phyloP scores from a whole-genome alignment of 768 basidiomycete species.

The Pleurotus eryngii region DNA sequence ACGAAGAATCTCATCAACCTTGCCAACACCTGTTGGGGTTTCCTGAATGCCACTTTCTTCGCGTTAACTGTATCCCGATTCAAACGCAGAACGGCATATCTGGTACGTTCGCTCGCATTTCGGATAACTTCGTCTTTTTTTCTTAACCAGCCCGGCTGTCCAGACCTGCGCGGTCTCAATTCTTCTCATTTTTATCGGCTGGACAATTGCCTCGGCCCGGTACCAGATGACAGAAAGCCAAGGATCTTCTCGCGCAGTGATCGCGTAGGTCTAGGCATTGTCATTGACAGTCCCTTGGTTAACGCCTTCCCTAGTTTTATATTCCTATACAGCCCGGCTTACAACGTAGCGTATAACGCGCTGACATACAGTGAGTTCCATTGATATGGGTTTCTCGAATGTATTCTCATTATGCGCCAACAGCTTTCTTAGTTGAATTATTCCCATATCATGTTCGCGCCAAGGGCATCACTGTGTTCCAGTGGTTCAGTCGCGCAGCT shows the following conservation, averaged over 20 bases:
- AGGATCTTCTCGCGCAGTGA: slow-evolving; percentile 44
- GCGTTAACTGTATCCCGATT: slow-evolving; percentile 46
- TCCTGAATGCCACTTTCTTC: slow-evolving; percentile 49
- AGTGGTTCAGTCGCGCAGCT: slow-evolving; percentile 52
- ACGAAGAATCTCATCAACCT: slow-evolving; percentile 58
- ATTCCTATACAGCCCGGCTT: slow-evolving; percentile 53
- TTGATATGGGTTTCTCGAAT: background rate
- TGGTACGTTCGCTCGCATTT: slow-evolving; percentile 29
- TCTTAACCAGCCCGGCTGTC: background rate
- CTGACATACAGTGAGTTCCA: slow-evolving; percentile 46
- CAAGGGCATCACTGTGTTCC: slow-evolving; percentile 59
- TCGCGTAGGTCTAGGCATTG: slow-evolving; percentile 33
- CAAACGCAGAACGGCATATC: slow-evolving; percentile 45
- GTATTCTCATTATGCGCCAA: background rate
- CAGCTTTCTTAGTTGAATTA: slow-evolving; percentile 64
- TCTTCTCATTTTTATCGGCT: slow-evolving; percentile 44
- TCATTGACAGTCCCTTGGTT: background rate
- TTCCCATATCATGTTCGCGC: slow-evolving; percentile 65
- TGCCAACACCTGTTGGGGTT: slow-evolving; percentile 51
- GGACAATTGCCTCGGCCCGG: slow-evolving; percentile 52
- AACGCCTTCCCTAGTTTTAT: slow-evolving; percentile 39
- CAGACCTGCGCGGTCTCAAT: slow-evolving; percentile 46
- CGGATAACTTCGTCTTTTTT: background rate
- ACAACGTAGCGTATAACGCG: slow-evolving; percentile 56
- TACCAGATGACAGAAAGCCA: slow-evolving; percentile 39